phyloP scores from a whole-genome alignment of 495 filamentous ascomycete species.

The Podospora pseudoanserina region DNA sequence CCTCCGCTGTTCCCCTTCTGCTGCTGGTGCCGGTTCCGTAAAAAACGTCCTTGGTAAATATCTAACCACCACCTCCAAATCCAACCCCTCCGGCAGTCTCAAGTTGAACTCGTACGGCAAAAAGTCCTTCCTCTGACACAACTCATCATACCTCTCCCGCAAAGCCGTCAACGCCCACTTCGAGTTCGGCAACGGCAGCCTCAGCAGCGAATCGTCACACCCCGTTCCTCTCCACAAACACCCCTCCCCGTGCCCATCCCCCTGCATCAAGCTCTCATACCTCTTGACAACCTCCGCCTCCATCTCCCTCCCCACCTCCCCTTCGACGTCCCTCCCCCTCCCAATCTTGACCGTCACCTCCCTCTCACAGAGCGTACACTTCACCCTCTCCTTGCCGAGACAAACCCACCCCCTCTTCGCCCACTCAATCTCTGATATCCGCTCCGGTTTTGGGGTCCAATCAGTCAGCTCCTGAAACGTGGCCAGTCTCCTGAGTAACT shows the following conservation, averaged over 20 bases:
- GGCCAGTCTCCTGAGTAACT: conserved; percentile 75
- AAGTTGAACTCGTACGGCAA: conserved; percentile 53
- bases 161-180: conserved; percentile 54
- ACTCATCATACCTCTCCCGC: conserved; percentile 58
- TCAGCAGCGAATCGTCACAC: conserved; percentile 60
- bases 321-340: conserved; percentile 60
- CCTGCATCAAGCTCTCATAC: conserved; percentile 63
- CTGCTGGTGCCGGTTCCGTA: conserved; percentile 35
- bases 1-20: conserved; percentile 10
- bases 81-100: conserved; percentile 42
- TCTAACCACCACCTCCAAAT: conserved; percentile 48
- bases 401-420: conserved; percentile 92
- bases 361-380: conserved; percentile 75
- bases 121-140: conserved; percentile 43
- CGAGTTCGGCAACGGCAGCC: conserved; percentile 54
- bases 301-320: conserved; percentile 47
- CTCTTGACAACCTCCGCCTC: conserved; percentile 71
- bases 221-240: conserved; percentile 84
- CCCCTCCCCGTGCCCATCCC: conserved; percentile 68
- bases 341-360: conserved; percentile 77
- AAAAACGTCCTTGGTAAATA: conserved; percentile 48
- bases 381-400: conserved; percentile 73
- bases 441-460: conserved; percentile 78
- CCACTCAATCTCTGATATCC: conserved; percentile 89
- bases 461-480: conserved; percentile 86